Conservation (phyloP, 768 basidiomycete species). For the Pulveroboletus sp. region DNA sequence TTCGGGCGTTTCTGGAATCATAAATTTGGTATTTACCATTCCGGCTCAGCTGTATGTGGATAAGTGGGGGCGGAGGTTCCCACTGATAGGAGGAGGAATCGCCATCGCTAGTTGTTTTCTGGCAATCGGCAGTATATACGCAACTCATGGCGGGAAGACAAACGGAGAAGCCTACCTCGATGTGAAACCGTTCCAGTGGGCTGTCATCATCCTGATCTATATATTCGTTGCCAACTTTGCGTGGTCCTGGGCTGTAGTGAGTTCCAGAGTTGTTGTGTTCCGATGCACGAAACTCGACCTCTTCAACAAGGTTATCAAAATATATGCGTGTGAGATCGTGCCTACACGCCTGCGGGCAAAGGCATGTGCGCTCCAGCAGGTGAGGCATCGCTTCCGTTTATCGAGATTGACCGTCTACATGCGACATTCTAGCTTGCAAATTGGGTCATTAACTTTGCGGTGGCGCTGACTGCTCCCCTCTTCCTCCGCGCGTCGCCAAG, state of each 20-base stretch:
- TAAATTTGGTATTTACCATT: constrained; percentile 38
- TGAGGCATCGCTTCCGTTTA: constrained; percentile 14
- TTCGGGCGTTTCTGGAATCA: constrained; percentile 45
- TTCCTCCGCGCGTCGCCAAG: constrained; percentile 42
- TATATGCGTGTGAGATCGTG: constrained; percentile 44
- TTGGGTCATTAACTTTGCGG: constrained; percentile 37
- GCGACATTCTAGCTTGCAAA: constrained; percentile 18
- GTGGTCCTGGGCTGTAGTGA: constrained; percentile 41
- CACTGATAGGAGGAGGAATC: constrained; percentile 41
- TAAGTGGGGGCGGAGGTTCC: constrained; percentile 32
- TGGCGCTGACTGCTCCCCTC: constrained; percentile 43
- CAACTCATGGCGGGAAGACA: constrained; percentile 31
- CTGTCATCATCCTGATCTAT: constrained; percentile 44
- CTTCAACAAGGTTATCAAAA: constrained; percentile 29
- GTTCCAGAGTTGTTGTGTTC: constrained; percentile 1
- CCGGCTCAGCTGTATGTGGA: constrained; percentile 37
- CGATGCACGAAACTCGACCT: background rate
- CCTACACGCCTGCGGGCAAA: constrained; percentile 43
- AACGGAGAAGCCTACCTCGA: constrained; percentile 21
- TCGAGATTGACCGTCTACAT: constrained; percentile 1
- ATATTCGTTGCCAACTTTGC: constrained; percentile 41
- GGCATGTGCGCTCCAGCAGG: constrained; percentile 41
- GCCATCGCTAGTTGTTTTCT: constrained; percentile 37
- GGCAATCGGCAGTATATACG: constrained; percentile 43
- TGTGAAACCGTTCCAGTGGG: constrained; percentile 29